Percentiles rank a stretch among this genome's conserved stretches.
Evolutionary conservation across 805 yeast genomes (phyloP).

Genomic region (Sugiyamaella floridensis): DNA sequence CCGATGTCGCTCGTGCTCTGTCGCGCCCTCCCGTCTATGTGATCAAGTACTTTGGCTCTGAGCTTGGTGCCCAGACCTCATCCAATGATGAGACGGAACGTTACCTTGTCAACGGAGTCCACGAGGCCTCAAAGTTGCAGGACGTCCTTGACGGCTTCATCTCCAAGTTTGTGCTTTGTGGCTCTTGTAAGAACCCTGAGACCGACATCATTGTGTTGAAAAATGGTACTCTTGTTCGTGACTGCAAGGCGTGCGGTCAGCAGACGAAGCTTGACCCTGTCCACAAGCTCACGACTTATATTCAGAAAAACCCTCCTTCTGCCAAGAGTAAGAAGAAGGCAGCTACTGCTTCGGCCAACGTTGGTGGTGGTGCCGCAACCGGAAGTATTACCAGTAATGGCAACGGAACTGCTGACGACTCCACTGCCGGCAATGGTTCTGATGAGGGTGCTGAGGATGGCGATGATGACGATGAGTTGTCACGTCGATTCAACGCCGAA

Average conservation of each 20-base stretch:
- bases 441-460: conserved; percentile 27
- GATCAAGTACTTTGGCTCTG: conserved; percentile 91
- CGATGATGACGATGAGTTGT: conserved; percentile 60
- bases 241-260: conserved; percentile 98
- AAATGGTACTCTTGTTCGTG: conserved; percentile 70
- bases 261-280: conserved; percentile 76
- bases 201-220: conserved; percentile 81
- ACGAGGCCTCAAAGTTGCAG: conserved; percentile 83
- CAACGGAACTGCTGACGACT: conserved; percentile 42
- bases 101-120: conserved; percentile 89
- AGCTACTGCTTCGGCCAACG: conserved; percentile 83
- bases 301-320: conserved; percentile 77
- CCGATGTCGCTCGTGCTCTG: conserved; percentile 91
- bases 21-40: conserved; percentile 90
- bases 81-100: conserved; percentile 76
- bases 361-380: conserved; percentile 71
- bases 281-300: conserved; percentile 80
- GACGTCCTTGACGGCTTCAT: conserved; percentile 93
- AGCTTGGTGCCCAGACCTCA: conserved; percentile 93
- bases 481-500: conserved; percentile 76
- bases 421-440: conserved; percentile 19
- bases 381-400: conserved; percentile 24
- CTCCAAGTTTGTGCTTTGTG: conserved; percentile 86
- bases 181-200: conserved; percentile 93
- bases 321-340: conserved; percentile 43